Percentiles rank a stretch among this genome's conserved stretches.
Evolutionary conservation across 1,284 basidiomycete species (phyloP).

Genomic region (Cryptococcus wingfieldii): DNA sequence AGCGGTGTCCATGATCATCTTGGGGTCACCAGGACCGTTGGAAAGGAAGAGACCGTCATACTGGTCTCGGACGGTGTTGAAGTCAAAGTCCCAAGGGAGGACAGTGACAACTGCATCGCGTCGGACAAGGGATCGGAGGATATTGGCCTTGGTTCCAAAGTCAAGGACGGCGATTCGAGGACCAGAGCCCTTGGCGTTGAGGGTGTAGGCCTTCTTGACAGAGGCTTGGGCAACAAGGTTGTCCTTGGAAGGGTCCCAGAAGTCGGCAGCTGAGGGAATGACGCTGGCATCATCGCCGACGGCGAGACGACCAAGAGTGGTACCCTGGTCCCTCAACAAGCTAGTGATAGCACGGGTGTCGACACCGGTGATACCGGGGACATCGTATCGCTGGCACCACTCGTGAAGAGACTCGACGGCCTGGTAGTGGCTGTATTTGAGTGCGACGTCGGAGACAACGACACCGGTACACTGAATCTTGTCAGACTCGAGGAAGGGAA

Average conservation of each 20-base stretch:
- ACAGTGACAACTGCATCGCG: slow-evolving; percentile 90
- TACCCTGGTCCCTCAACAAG: slow-evolving; percentile 92
- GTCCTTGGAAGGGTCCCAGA: slow-evolving; percentile 86
- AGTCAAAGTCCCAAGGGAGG: slow-evolving; percentile 95
- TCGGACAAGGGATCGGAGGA: slow-evolving; percentile 83
- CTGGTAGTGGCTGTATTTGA: slow-evolving; percentile 89
- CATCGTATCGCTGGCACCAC: slow-evolving; percentile 86
- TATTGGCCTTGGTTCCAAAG: slow-evolving; percentile 97
- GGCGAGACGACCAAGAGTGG: slow-evolving; percentile 87
- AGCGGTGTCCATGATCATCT: slow-evolving; percentile 81
- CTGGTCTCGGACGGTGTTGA: slow-evolving; percentile 81
- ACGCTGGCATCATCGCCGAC: slow-evolving; percentile 71
- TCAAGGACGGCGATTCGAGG: slow-evolving; percentile 93
- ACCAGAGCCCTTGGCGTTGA: slow-evolving; percentile 76
- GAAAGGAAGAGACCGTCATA: slow-evolving; percentile 95
- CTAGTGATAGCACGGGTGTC: slow-evolving; percentile 96
- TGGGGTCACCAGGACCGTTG: slow-evolving; percentile 94
- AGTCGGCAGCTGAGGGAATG: slow-evolving; percentile 62
- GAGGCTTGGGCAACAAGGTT: slow-evolving; percentile 94
- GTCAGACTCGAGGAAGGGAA: slow-evolving; percentile 84
- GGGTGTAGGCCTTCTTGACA: slow-evolving; percentile 74
- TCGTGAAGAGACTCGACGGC: slow-evolving; percentile 89
- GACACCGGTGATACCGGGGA: slow-evolving; percentile 93
- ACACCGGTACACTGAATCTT: slow-evolving; percentile 88
- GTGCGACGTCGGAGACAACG: slow-evolving; percentile 89